phyloP scores from a whole-genome alignment of 164 flowering plant species.

The Malania oleifera region DNA sequence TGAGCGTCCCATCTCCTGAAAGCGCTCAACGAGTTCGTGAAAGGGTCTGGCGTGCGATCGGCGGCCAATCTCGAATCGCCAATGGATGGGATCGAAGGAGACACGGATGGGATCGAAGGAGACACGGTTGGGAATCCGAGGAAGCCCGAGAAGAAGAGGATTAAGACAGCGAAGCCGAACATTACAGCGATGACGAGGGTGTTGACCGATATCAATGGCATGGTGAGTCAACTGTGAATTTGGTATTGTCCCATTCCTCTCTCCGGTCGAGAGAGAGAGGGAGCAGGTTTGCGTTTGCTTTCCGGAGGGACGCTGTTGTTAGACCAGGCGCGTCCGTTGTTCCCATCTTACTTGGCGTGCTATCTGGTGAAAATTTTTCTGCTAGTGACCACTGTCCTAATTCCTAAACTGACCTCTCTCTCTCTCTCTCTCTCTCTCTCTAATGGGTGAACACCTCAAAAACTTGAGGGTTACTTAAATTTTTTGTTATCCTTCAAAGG shows the following conservation, averaged over 20 bases:
- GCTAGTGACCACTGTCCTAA: no score
- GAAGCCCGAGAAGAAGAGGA: conserved; percentile 57
- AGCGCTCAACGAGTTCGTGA: conserved; percentile 57
- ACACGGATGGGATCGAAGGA: conserved; percentile 30
- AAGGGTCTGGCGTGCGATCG: conserved; percentile 42
- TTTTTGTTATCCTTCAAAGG: no score
- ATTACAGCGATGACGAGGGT: conserved; percentile 36
- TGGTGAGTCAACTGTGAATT: conserved; percentile 8
- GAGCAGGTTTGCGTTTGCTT: no score
- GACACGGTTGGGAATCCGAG: conserved; percentile 48
- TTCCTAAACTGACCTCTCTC: no score
- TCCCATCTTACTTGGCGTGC: no score
- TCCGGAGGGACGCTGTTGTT: no score
- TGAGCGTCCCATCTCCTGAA: conserved; percentile 77
- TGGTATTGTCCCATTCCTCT: neutral
- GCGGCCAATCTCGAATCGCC: neutral
- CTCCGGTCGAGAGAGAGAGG: neutral
- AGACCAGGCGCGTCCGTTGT: no score
- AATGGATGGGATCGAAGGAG: conserved; percentile 6
- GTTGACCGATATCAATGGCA: conserved; percentile 54
- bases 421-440: no score
- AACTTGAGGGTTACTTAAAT: no score
- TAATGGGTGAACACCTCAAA: no score
- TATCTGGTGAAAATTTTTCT: no score
- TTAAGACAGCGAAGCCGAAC: conserved; percentile 40